Conservation (phyloP, 2,329 filamentous ascomycete genomes). For the Blastomyces silverae region DNA sequence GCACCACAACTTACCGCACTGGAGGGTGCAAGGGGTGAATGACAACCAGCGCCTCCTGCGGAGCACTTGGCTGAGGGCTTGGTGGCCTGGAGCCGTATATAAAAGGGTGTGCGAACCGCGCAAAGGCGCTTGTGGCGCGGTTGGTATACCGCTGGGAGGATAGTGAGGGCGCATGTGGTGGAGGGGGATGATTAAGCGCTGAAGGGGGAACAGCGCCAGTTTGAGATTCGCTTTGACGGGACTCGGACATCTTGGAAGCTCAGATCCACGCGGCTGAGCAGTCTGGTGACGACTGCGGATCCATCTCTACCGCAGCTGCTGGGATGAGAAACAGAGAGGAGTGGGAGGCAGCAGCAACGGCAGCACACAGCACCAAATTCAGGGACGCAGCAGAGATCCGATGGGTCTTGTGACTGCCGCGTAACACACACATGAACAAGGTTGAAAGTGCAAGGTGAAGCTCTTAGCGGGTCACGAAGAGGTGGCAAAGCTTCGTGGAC, state of each 20-base stretch:
- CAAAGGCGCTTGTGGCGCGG: slow-evolving; percentile 43
- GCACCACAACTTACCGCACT: slow-evolving; percentile 33
- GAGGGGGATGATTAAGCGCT: slow-evolving; percentile 16
- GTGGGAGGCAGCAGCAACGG: slow-evolving; percentile 1
- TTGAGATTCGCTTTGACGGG: slow-evolving; percentile 23
- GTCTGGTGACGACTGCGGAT: slow-evolving; percentile 22
- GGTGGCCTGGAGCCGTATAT: slow-evolving; percentile 49
- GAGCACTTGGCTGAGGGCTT: slow-evolving; percentile 44
- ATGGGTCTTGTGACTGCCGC: neutral
- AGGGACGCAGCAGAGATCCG: neutral
- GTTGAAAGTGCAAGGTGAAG: neutral
- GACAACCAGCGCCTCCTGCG: slow-evolving; percentile 26
- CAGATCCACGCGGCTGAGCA: slow-evolving; percentile 19
- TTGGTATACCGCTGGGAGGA: slow-evolving; percentile 39
- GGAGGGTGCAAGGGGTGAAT: slow-evolving; percentile 33
- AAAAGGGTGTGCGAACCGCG: slow-evolving; percentile 51
- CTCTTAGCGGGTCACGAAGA: neutral
- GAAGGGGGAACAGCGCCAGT: slow-evolving; percentile 23
- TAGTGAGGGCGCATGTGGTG: slow-evolving; percentile 30
- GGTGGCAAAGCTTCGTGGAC: slow-evolving; percentile 5
- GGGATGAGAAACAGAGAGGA: neutral
- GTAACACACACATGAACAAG: neutral
- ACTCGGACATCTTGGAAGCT: slow-evolving; percentile 29
- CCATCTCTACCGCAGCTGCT: slow-evolving; percentile 17
- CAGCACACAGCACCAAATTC: neutral